Percentiles rank a stretch among this genome's conserved stretches.
phyloP scores from a whole-genome alignment of 1,284 basidiomycete species.

The Quambalaria eucalypti region DNA sequence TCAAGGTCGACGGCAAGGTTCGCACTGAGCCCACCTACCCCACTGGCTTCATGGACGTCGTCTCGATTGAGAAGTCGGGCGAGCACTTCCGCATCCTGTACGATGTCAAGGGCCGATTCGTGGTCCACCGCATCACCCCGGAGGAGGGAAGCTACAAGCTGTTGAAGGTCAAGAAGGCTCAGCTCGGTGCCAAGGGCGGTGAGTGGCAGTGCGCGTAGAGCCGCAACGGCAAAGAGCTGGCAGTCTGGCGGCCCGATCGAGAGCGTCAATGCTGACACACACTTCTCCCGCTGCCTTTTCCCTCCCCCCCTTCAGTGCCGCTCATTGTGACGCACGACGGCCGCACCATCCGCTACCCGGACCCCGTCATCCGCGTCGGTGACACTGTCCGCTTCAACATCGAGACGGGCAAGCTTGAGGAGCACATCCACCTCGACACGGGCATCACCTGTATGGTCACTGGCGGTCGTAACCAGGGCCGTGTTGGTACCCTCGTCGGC shows the following conservation, averaged over 20 bases:
- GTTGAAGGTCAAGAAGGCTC: slow-evolving; percentile 85
- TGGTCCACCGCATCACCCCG: slow-evolving; percentile 96
- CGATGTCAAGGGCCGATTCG: slow-evolving; percentile 94
- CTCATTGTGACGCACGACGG: slow-evolving; percentile 98
- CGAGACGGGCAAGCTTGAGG: slow-evolving; percentile 85
- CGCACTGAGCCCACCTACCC: slow-evolving; percentile 96
- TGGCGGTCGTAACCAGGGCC: slow-evolving; percentile 98
- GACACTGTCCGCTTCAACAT: slow-evolving; percentile 97
- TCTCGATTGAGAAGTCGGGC: slow-evolving; percentile 94
- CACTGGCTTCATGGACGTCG: slow-evolving; percentile 94
- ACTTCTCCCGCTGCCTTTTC: too few relatives aligned
- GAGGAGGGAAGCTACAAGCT: slow-evolving; percentile 99
- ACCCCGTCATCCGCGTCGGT: slow-evolving; percentile 90
- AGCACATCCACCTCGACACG: slow-evolving; percentile 82
- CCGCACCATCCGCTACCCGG: slow-evolving; percentile 98
- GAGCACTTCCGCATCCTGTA: slow-evolving; percentile 99
- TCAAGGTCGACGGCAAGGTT: slow-evolving; percentile 98
- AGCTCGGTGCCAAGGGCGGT: slow-evolving; percentile 79
- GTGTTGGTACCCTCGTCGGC: slow-evolving; percentile 89
- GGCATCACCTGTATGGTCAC: slow-evolving; percentile 97
- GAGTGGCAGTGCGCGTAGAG: too few relatives aligned
- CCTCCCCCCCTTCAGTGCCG: slow-evolving; percentile 54
- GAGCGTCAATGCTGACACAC: too few relatives aligned
- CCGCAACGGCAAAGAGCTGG: too few relatives aligned
- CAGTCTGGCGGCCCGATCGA: too few relatives aligned